Percentiles rank a stretch among this genome's conserved stretches.
Conservation (phyloP, 345 rosid species). For the Schrenkiella parvula region DNA sequence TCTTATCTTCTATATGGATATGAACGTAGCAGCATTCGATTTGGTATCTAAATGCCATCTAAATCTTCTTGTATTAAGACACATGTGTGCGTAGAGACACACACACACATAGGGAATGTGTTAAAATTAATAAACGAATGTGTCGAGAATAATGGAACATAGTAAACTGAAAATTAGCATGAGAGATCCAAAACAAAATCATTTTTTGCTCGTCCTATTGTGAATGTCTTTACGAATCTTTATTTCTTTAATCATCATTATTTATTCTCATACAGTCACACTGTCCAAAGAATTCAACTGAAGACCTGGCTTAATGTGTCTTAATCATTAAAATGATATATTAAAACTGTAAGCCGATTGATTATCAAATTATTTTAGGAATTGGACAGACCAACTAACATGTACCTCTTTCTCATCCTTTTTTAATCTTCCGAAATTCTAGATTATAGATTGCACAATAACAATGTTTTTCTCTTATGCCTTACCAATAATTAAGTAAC, state of each 20-base stretch:
- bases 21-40: slow-evolving; percentile 4
- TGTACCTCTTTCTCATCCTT: background rate
- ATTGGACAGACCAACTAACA: slow-evolving; percentile 21
- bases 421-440: background rate
- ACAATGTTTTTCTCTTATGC: background rate
- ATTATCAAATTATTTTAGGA: background rate
- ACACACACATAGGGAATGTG: background rate
- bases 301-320: background rate
- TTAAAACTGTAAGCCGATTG: background rate
- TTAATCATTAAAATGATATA: slow-evolving; percentile 9
- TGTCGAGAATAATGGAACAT: slow-evolving; percentile 26
- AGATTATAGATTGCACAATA: background rate
- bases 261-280: slow-evolving; percentile 10
- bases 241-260: slow-evolving; percentile 1
- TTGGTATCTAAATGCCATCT: background rate
- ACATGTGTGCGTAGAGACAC: background rate
- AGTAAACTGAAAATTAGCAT: background rate
- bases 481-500: background rate
- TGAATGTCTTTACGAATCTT: slow-evolving; percentile 22
- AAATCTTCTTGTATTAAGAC: background rate
- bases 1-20: background rate
- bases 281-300: background rate
- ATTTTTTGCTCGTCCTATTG: slow-evolving; percentile 20
- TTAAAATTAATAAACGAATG: background rate
- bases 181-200: slow-evolving; percentile 2